Percentiles rank a stretch among this genome's conserved stretches.
Conservation (phyloP, 2,329 filamentous ascomycete species). For the Pseudopithomyces maydicus region DNA sequence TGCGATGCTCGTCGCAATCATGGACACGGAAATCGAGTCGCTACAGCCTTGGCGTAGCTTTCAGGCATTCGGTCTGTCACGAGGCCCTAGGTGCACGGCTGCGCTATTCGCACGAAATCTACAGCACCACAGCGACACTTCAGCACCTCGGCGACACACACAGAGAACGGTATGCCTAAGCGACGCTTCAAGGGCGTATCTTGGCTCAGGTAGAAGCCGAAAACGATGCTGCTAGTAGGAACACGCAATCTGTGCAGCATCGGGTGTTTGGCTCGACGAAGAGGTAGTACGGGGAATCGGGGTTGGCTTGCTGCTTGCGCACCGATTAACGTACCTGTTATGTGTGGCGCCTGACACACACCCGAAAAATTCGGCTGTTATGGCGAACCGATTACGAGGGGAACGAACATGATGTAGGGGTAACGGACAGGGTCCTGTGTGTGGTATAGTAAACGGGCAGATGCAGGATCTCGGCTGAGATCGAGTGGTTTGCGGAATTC, state of each 20-base stretch:
- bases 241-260: not conserved
- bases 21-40: too few relatives aligned
- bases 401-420: not conserved
- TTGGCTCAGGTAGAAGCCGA: not conserved
- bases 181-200: too few relatives aligned
- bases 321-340: not conserved
- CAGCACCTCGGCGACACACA: too few relatives aligned
- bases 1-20: too few relatives aligned
- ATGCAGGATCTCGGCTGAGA: not conserved
- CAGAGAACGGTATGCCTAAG: too few relatives aligned
- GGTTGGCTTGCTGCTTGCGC: not conserved
- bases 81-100: too few relatives aligned
- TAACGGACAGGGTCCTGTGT: not conserved
- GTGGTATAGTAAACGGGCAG: not conserved
- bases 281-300: not conserved
- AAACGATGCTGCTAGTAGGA: not conserved
- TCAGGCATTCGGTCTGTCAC: too few relatives aligned
- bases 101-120: too few relatives aligned
- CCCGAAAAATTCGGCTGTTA: not conserved
- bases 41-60: too few relatives aligned
- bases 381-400: not conserved
- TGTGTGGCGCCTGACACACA: not conserved
- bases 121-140: too few relatives aligned
- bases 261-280: not conserved
- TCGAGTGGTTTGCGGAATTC: not conserved